A percentile compares a stretch with the other conserved stretches of the same genome.
Evolutionary conservation across 176 grass and related monocot genomes (phyloP).

Genomic region (Poa annua): DNA sequence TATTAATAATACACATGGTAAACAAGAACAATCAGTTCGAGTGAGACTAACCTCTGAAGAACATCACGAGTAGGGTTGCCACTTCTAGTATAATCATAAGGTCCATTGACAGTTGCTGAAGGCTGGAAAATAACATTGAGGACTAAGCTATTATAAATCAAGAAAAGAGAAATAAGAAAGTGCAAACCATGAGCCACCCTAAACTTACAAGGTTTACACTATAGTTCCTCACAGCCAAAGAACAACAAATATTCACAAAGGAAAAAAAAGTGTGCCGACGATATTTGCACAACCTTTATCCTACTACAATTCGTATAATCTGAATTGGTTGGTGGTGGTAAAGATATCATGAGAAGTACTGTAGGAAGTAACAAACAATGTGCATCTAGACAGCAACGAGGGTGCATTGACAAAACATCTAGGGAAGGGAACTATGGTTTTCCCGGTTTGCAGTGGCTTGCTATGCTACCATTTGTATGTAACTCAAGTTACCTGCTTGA

Average conservation of each 20-base stretch:
- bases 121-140: constrained; percentile 40
- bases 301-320: neutral
- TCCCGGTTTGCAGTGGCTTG: neutral
- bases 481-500: constrained; percentile 75
- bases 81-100: constrained; percentile 98
- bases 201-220: constrained; percentile 1
- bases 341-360: neutral
- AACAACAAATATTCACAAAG: constrained; percentile 16
- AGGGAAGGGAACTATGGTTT: neutral
- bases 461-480: neutral
- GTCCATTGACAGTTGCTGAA: constrained; percentile 61
- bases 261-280: neutral
- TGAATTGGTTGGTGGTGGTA: neutral
- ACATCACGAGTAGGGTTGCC: constrained; percentile 98
- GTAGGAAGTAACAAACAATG: constrained; percentile 7
- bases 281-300: neutral
- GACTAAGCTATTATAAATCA: constrained; percentile 10
- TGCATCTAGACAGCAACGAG: neutral
- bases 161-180: neutral
- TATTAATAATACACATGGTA: constrained; percentile 7
- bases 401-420: neutral
- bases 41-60: constrained; percentile 70
- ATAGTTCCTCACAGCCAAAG: constrained; percentile 7
- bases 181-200: constrained; percentile 3
- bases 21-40: constrained; percentile 29